Base-by-base conservation (phyloP, 192 early-diverging fungal species). In the Backusella circina region DNA sequence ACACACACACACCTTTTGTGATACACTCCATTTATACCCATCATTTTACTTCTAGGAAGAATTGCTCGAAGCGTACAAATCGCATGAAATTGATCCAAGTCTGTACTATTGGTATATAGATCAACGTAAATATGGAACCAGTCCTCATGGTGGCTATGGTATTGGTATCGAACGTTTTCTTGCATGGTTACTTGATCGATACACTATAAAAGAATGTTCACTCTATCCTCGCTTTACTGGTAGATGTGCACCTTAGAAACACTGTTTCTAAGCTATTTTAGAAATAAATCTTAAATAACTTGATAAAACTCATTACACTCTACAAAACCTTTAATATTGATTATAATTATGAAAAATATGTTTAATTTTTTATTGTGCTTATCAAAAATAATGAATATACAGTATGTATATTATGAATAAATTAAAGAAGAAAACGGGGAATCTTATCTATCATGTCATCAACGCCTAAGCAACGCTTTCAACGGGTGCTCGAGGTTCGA, bases 51-150 rank as follows among this genome's bases (percentile, higher is more conserved):
- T 32, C 31, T 75, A 79, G 77, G 78, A 80, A n/a, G 79, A 80
- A 35, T 70, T 83, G 31, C 54, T 83, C 13, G 77, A 72, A 28
- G 79, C 79, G 15, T 83, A 80, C 33, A 70, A 71, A 31, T 70
- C 67, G 12, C 77, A 57, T 77, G 86, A 94, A 12, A 93, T 99
- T 71, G 94, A 98, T 82, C 92, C 96, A 26, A 79, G 83, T 5
- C 95, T 96, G n/a, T 99, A 99, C 89, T 98, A 99, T 88, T 99
- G 98, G 98, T 94, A 91, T 85, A 96, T 96, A 47, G 98, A 99
- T 74, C 98, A 99, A 87, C 94, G 98, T 86, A 99, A 98, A 88
- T 99, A 96, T 81, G 97, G 98, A 37, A 92, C 97, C 15, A 90
- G 89, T 76, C 95, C 96, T 74, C 97, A 99, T 76, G 98, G 97